phyloP scores from a whole-genome alignment of 2,329 filamentous ascomycete species.

The Phaeosphaeria sp. region DNA sequence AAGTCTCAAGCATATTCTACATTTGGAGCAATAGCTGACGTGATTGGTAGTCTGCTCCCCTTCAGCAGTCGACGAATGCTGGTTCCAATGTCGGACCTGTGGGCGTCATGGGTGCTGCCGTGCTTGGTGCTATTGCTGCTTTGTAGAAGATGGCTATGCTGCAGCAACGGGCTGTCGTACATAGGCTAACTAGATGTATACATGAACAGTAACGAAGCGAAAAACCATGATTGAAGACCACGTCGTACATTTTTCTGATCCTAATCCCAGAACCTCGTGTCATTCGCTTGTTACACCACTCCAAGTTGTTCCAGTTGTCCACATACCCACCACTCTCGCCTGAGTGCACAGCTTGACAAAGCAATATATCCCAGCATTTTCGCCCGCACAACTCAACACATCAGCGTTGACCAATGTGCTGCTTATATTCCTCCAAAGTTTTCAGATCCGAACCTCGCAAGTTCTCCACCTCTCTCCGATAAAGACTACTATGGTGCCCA shows the following conservation, averaged over 20 bases:
- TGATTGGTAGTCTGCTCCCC: conserved; percentile 16
- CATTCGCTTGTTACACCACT: no score
- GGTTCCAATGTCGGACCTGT: conserved; percentile 14
- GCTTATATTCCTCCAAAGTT: background rate
- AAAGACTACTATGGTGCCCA: background rate
- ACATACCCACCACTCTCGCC: no score
- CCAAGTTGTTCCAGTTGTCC: no score
- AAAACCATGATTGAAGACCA: no score
- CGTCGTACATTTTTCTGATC: no score
- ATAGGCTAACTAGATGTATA: no score
- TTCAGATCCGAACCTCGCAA: background rate
- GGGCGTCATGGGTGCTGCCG: conserved; percentile 22
- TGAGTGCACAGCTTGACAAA: no score
- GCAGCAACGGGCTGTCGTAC: background rate
- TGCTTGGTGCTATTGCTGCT: conserved; percentile 23
- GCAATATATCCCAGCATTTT: no score
- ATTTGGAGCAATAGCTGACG: background rate
- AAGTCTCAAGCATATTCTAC: conserved; percentile 2
- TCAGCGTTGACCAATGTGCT: background rate
- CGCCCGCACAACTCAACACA: background rate
- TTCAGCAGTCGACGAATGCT: conserved; percentile 23
- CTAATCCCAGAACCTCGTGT: no score
- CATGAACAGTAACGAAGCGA: no score
- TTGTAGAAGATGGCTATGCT: conserved; percentile 10
- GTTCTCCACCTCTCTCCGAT: background rate